These are phyloP conservation scores for Plenodomus lindquistii DNA, from an alignment of 2,329 filamentous ascomycete genomes.

Conservation along the genomic window DNA sequence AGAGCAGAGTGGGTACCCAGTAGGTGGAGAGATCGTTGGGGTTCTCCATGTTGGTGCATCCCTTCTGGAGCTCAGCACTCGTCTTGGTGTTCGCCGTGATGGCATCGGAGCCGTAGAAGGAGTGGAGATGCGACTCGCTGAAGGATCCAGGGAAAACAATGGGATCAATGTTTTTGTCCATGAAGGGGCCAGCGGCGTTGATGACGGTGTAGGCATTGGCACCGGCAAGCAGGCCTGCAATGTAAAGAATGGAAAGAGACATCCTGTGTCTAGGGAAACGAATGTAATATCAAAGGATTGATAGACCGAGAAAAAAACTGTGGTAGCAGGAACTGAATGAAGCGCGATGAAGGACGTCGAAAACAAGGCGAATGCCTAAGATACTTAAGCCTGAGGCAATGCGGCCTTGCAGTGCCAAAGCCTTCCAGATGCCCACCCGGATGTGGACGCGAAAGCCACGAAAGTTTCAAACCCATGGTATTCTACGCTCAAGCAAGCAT, in stretches of 20 bases:
- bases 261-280: slow-evolving; percentile 32
- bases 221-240: slow-evolving; percentile 30
- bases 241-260: slow-evolving; percentile 32
- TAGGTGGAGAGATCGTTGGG: slow-evolving; percentile 54
- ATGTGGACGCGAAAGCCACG: not conserved
- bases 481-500: slow-evolving; percentile 9
- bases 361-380: not conserved
- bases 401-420: slow-evolving; percentile 2
- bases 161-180: slow-evolving; percentile 53
- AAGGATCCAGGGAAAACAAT: slow-evolving; percentile 49
- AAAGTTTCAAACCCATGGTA: slow-evolving; percentile 8
- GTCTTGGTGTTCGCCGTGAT: slow-evolving; percentile 46
- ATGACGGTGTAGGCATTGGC: slow-evolving; percentile 41
- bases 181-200: slow-evolving; percentile 42
- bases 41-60: slow-evolving; percentile 53
- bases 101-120: slow-evolving; percentile 52
- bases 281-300: slow-evolving; percentile 13
- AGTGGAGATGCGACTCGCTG: slow-evolving; percentile 49
- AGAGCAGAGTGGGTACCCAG: slow-evolving; percentile 52
- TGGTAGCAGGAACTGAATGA: slow-evolving; percentile 3
- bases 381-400: slow-evolving; percentile 8
- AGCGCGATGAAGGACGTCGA: slow-evolving; percentile 4
- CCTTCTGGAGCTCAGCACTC: slow-evolving; percentile 46
- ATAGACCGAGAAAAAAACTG: slow-evolving; percentile 4
- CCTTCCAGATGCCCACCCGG: slow-evolving; percentile 1